Percentiles rank a stretch among this genome's conserved stretches.
These are phyloP conservation scores for Thymus mandschuricus DNA, from an alignment of 257 asterid species.

Conservation along the genomic window DNA sequence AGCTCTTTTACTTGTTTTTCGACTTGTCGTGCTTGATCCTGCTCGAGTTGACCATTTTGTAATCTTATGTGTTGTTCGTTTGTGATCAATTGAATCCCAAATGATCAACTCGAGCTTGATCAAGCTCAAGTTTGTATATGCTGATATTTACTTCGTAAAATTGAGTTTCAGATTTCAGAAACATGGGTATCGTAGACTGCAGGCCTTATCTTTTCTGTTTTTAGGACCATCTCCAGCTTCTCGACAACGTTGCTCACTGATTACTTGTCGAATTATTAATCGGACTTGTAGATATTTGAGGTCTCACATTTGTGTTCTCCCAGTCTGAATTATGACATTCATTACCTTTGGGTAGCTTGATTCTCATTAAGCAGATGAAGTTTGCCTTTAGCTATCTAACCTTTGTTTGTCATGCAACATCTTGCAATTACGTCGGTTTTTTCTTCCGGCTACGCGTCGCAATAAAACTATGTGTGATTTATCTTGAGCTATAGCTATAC, in stretches of 20 bases:
- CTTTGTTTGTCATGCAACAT: not conserved
- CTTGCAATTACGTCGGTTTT: not conserved
- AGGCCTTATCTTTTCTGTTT: not conserved
- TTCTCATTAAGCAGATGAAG: not conserved
- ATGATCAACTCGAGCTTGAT: not conserved
- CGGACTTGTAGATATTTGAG: not conserved
- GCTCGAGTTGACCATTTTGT: not conserved
- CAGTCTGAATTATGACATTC: not conserved
- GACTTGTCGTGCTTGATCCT: not conserved
- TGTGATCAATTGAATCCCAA: not conserved
- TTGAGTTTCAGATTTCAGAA: not conserved
- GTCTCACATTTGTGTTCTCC: not conserved
- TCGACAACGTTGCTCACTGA: not conserved
- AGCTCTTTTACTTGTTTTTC: slow-evolving; percentile 2
- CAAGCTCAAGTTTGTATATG: not conserved
- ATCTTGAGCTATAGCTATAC: not conserved
- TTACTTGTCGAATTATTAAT: not conserved
- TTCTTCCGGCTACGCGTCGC: not conserved
- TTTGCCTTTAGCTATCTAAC: not conserved
- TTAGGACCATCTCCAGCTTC: not conserved
- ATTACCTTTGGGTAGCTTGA: not conserved
- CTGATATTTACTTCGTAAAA: not conserved
- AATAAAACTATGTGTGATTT: not conserved
- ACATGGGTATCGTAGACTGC: not conserved
- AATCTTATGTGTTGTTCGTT: not conserved